Percentiles rank a stretch among this genome's conserved stretches.
Conservation (phyloP, 441 rosid species). For the Kokia cookei region DNA sequence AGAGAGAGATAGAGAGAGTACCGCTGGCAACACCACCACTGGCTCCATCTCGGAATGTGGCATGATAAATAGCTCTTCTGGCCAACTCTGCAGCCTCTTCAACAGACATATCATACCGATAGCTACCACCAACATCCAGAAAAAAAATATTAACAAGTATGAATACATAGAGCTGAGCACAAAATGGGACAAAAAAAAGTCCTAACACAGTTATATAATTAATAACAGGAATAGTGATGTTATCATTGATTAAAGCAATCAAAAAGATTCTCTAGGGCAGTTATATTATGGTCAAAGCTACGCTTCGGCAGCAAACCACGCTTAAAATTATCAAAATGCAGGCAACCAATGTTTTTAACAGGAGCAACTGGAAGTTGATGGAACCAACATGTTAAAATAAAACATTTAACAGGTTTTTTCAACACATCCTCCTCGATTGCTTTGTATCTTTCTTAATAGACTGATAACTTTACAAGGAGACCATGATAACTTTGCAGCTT, state of each 20-base stretch:
- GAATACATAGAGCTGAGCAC: not conserved
- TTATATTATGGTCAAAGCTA: not conserved
- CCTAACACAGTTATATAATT: not conserved
- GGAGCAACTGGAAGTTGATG: not conserved
- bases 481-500: not conserved
- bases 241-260: not conserved
- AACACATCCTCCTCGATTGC: not conserved
- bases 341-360: not conserved
- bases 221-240: not conserved
- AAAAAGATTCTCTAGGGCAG: not conserved
- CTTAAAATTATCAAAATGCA: not conserved
- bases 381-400: not conserved
- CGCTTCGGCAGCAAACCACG: not conserved
- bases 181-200: not conserved
- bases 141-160: not conserved
- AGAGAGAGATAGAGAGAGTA: slow-evolving; percentile 18
- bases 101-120: slow-evolving; percentile 73
- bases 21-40: slow-evolving; percentile 99
- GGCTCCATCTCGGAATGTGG: slow-evolving; percentile 98
- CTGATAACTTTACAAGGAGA: not conserved
- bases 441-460: not conserved
- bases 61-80: slow-evolving; percentile 94
- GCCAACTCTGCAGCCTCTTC: slow-evolving; percentile 97
- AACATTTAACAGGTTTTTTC: not conserved
- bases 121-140: slow-evolving; percentile 34